phyloP scores from a whole-genome alignment of 768 basidiomycete genomes.

The Lentinula edodes region DNA sequence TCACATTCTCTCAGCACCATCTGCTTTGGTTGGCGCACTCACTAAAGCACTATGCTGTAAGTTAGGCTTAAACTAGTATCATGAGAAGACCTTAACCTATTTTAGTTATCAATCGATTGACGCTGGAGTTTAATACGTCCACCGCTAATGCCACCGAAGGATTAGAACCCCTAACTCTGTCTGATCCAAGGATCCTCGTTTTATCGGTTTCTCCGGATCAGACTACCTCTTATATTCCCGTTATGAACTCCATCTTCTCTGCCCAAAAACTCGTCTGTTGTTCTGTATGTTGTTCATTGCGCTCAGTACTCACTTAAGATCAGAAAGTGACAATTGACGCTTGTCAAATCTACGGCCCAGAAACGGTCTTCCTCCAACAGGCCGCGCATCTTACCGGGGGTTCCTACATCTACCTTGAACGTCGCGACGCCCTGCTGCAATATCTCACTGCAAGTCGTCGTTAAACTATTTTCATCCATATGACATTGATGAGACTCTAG shows the following conservation, averaged over 20 bases:
- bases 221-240: constrained; percentile 88
- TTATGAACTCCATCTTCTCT: constrained; percentile 99
- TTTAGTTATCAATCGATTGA: constrained; percentile 37
- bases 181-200: constrained; percentile 46
- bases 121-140: constrained; percentile 22
- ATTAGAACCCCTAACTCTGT: constrained; percentile 24
- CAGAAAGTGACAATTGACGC: constrained; percentile 98
- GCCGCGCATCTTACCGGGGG: constrained; percentile 94
- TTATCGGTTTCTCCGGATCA: constrained; percentile 91
- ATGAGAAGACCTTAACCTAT: not conserved
- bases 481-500: constrained; percentile 36
- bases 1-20: constrained; percentile 36
- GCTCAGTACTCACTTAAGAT: not conserved
- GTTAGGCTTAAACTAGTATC: constrained; percentile 15
- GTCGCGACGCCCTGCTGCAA: constrained; percentile 84
- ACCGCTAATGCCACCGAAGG: constrained; percentile 23
- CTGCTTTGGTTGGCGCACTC: constrained; percentile 80
- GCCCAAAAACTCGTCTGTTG: constrained; percentile 87
- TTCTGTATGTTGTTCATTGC: not conserved
- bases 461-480: not conserved
- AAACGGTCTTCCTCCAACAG: constrained; percentile 95
- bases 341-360: constrained; percentile 83
- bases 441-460: constrained; percentile 64
- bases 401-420: constrained; percentile 81
- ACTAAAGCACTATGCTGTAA: constrained; percentile 91